phyloP scores from a whole-genome alignment of 306 rosid species.

The Dryas drummondii region DNA sequence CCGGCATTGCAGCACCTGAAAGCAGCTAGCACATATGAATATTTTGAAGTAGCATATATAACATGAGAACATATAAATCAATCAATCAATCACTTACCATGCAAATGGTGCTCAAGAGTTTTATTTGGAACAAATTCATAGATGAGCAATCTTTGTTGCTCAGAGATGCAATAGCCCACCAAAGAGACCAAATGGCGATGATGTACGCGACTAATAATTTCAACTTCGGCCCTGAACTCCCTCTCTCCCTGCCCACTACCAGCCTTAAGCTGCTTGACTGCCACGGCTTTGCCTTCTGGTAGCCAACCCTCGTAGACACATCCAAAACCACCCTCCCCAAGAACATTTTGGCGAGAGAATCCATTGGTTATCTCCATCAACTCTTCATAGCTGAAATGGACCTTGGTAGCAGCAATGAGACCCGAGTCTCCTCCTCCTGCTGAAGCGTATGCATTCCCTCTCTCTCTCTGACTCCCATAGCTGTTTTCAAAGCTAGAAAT shows the following conservation, averaged over 20 bases:
- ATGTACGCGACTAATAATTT: slow-evolving; percentile 81
- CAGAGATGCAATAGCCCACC: slow-evolving; percentile 80
- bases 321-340: slow-evolving; percentile 96
- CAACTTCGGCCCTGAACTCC: slow-evolving; percentile 91
- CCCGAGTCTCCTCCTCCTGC: slow-evolving; percentile 33
- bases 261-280: slow-evolving; percentile 78
- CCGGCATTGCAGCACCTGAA: slow-evolving; percentile 53
- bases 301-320: slow-evolving; percentile 72
- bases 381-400: slow-evolving; percentile 63
- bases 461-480: slow-evolving; percentile 42
- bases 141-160: slow-evolving; percentile 66
- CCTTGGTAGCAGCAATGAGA: slow-evolving; percentile 31
- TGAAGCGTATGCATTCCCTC: slow-evolving; percentile 23
- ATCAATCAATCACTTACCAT: slow-evolving; percentile 40
- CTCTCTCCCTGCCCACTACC: slow-evolving; percentile 95
- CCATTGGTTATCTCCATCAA: slow-evolving; percentile 60
- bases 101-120: slow-evolving; percentile 87
- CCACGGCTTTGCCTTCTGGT: slow-evolving; percentile 69
- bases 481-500: slow-evolving; percentile 27
- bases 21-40: background rate
- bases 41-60: background rate
- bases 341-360: slow-evolving; percentile 60
- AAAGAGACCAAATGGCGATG: slow-evolving; percentile 86
- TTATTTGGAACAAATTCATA: slow-evolving; percentile 88
- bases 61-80: background rate